Base-by-base conservation (phyloP, 1,284 basidiomycete genomes). In the Ustilago hordei region DNA sequence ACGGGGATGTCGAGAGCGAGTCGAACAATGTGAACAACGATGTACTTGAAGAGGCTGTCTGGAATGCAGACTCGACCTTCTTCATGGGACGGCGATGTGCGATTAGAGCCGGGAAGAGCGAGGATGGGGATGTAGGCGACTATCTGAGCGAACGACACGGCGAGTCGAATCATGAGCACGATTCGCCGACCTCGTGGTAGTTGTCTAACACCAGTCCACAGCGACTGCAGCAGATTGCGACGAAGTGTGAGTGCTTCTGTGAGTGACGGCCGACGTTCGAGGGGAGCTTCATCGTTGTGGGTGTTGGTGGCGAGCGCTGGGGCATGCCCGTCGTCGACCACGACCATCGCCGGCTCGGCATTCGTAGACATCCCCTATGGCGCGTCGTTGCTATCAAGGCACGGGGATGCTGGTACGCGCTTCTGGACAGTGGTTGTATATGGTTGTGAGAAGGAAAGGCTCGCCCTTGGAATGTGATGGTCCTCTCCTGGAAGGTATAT, bases 31-130 rank as follows among this genome's bases (percentile, higher is more conserved):
- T 83, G 79, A 11, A 83, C 68, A 23, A 75, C 48, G 12, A 83
- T 64, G 23, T 75, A 83, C 52, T 80, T 79, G 72, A 81, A 81
- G 48, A 83, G 72, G 35, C 70, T 68, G 60, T 76, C 69, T 1
- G 79, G 79, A 35, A 76, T 47, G 63, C 79, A 81, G 12, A 70
- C 63, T 17, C 64, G 41, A 23, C 59, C 69, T 9, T 52, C 13
- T 53, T 68, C 57, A 48, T 69, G 61, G 0, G 68, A 64, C 17
- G 58, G 55, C 5, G 68, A 68, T 39, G 60, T 50, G 38, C 66
- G 64, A 19, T 66, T 64, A 11, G 71, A 69, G 41, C 59, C 64
- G 6, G 64, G 71, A 5, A 74, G 63, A 19, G 63, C 61, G 2
- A 78, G 60, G 11, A 78, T 36, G 3, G 75, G 71, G 39, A 70